Conservation (phyloP, 805 yeast species). For the Hanseniaspora guilliermondii region DNA sequence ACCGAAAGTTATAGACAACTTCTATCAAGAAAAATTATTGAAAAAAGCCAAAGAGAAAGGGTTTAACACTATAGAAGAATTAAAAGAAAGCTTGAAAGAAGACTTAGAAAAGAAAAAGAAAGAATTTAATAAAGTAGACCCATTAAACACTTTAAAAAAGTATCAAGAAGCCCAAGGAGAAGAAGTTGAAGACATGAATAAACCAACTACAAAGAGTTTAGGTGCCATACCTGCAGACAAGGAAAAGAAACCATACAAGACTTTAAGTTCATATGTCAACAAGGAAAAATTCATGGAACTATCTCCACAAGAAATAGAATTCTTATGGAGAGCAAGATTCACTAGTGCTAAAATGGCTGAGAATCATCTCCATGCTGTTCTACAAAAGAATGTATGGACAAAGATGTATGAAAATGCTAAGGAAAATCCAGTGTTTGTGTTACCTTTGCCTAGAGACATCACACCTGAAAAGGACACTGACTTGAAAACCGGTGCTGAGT, state of each 20-base stretch:
- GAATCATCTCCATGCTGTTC: conserved; percentile 50
- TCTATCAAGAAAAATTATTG: conserved; percentile 29
- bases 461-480: conserved; percentile 30
- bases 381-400: conserved; percentile 48
- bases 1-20: conserved; percentile 16
- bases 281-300: conserved; percentile 49
- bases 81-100: conserved; percentile 50
- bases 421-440: conserved; percentile 67
- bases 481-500: conserved; percentile 33
- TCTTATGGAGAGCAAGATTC: conserved; percentile 83
- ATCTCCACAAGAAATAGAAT: conserved; percentile 52
- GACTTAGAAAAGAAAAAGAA: conserved; percentile 44
- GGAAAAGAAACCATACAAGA: conserved; percentile 49
- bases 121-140: conserved; percentile 53
- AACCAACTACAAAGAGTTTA: conserved; percentile 21
- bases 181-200: conserved; percentile 20
- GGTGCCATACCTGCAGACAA: conserved; percentile 31
- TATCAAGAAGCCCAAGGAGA: conserved; percentile 30
- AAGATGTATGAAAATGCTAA: conserved; percentile 53
- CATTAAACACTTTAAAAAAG: conserved; percentile 53
- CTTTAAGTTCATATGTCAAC: conserved; percentile 58
- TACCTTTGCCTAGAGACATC: conserved; percentile 65
- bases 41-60: conserved; percentile 29
- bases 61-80: conserved; percentile 36
- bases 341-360: conserved; percentile 34